Conservation (phyloP, 805 yeast genomes). For the Kodamaea fukazawae region DNA sequence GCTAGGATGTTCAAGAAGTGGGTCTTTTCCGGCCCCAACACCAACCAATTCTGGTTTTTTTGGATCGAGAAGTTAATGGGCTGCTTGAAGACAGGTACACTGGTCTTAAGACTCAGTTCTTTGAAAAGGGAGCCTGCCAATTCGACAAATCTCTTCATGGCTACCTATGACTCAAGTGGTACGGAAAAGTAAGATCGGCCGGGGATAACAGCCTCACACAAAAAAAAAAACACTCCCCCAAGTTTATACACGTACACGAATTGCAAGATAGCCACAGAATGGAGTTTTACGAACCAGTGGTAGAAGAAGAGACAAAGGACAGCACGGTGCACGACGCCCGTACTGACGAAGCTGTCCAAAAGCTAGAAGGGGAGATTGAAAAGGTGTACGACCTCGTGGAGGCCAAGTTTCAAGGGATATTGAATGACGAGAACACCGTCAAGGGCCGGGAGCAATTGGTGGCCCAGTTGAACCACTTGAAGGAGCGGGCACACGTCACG, state of each 20-base stretch:
- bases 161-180: background rate
- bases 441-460: conserved; percentile 22
- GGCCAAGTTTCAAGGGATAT: conserved; percentile 39
- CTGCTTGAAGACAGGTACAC: conserved; percentile 19
- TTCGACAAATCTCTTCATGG: conserved; percentile 16
- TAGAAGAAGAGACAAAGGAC: conserved; percentile 15
- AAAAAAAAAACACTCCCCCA: background rate
- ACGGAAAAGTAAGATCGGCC: too few relatives aligned
- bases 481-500: conserved; percentile 15
- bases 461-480: conserved; percentile 28
- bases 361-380: conserved; percentile 54
- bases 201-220: too few relatives aligned
- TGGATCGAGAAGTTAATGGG: conserved; percentile 28
- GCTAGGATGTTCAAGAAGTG: conserved; percentile 56
- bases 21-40: conserved; percentile 47
- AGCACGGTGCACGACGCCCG: conserved; percentile 7
- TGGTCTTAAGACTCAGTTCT: conserved; percentile 5
- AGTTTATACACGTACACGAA: background rate
- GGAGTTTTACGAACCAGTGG: conserved; percentile 34
- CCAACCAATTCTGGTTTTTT: conserved; percentile 28
- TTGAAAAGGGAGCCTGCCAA: conserved; percentile 26
- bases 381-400: conserved; percentile 48
- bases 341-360: conserved; percentile 41
- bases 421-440: conserved; percentile 7
- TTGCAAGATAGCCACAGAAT: conserved; percentile 12